Base-by-base conservation (phyloP, 345 rosid genomes). In the Lepidium didymum region DNA sequence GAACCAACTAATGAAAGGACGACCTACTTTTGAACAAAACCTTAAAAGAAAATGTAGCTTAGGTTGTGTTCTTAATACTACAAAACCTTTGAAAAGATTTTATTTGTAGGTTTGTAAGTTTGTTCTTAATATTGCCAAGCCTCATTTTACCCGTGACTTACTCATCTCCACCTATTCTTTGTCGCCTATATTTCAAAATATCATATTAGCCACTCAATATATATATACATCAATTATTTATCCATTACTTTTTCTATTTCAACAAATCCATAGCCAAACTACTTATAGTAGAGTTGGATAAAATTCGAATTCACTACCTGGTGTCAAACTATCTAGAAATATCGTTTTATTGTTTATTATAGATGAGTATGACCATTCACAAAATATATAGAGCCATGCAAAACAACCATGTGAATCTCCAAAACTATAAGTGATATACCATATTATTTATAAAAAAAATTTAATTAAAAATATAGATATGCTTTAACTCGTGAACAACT, bases 91-190 rank as follows among this genome's bases (percentile, higher is more conserved):
- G 10, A 23, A 14, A 61, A 33, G 37, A 14, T 15, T 62, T 42
- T 52, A 61, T n/a, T n/a, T n/a, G n/a, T n/a, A n/a, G n/a, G 68
- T 42, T 53, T 53, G 41, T 62, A 70, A 56, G 75, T 16, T 47
- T 70, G 56, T 70, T 70, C 49, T 43, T 44, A 53, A 21, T 70
- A 62, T 36, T 5, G 75, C 34, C 47, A 62, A 70, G 12, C 10
- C 35, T 62, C 46, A 52, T 42, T 33, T 43, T 23, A 36, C 38
- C 75, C 64, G 75, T 71, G 64, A 62, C 75, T 54, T 51, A 37
- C 54, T 60, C 68, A 34, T 52, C 61, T 42, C 54, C 38, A 25
- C 74, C 60, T 51, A 69, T 38, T 31, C 54, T 8, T 70, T 33
- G 51, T 52, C 6, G 52, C 60, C 36, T n/a, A 31, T 50, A 31